Conservation (phyloP, 2,329 filamentous ascomycete species). For the Aureobasidium lini region DNA sequence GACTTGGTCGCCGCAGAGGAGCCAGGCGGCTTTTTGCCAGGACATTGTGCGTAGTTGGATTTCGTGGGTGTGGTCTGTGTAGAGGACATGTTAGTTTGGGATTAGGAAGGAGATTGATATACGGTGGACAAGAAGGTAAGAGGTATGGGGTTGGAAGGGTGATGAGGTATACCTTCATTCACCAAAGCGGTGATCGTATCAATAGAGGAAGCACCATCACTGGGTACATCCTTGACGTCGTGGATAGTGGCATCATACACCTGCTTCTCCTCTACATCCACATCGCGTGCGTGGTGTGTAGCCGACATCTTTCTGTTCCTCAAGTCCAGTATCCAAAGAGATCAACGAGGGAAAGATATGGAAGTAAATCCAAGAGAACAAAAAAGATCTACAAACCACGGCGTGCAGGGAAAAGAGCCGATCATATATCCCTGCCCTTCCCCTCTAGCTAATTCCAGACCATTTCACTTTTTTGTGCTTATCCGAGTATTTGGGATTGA, state of each 20-base stretch:
- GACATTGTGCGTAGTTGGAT: conserved; percentile 48
- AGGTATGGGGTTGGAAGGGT: conserved; percentile 21
- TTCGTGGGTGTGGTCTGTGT: conserved; percentile 39
- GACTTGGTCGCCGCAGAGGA: conserved; percentile 43
- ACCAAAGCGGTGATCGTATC: conserved; percentile 22
- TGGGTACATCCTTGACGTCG: conserved; percentile 7
- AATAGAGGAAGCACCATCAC: conserved; percentile 18
- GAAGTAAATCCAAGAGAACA: neutral
- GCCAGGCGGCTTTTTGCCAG: conserved; percentile 45
- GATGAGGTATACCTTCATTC: conserved; percentile 24
- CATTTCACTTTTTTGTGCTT: neutral
- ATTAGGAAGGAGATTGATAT: neutral
- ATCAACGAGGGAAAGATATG: too few species aligned
- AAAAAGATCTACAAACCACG: neutral
- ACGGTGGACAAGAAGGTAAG: neutral
- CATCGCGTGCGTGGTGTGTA: neutral
- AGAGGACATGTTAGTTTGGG: neutral
- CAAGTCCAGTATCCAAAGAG: too few species aligned
- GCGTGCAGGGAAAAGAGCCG: neutral
- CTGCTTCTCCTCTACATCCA: neutral
- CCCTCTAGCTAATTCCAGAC: neutral
- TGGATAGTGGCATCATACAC: conserved; percentile 13
- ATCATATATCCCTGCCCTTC: neutral
- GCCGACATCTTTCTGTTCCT: neutral
- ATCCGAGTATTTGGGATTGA: neutral